Evolutionary conservation across 202 grass and related monocot species (phyloP).

Genomic region (Zizania palustris): DNA sequence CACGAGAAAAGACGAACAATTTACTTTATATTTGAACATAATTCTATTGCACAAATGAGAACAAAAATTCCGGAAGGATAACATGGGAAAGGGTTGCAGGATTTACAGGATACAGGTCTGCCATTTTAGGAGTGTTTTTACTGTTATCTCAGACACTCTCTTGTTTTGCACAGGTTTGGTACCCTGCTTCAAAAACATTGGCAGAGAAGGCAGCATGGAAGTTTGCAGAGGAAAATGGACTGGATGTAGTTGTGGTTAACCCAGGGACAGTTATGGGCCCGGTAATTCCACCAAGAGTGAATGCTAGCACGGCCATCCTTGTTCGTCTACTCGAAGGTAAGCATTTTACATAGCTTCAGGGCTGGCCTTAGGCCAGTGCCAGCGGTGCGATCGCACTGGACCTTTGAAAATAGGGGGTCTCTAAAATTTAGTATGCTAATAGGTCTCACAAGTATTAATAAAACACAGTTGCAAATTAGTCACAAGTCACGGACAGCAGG

Average conservation of each 20-base stretch:
- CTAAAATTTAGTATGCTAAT: too few relatives aligned
- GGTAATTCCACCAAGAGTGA: slow-evolving; percentile 68
- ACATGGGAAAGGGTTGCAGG: neutral
- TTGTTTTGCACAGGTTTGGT: slow-evolving; percentile 68
- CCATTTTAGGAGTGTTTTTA: neutral
- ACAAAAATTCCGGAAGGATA: neutral
- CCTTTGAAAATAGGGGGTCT: too few relatives aligned
- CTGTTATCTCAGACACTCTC: neutral
- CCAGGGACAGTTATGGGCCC: slow-evolving; percentile 72
- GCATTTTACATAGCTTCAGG: too few relatives aligned
- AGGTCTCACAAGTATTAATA: too few relatives aligned
- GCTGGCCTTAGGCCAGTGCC: too few relatives aligned
- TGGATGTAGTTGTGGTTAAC: slow-evolving; percentile 75
- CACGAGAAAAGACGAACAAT: too few relatives aligned
- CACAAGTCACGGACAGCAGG: too few relatives aligned
- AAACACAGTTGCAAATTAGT: too few relatives aligned
- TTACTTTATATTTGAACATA: neutral
- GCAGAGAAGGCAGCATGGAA: slow-evolving; percentile 87
- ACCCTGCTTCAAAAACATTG: slow-evolving; percentile 78
- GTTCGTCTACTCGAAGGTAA: slow-evolving; percentile 67
- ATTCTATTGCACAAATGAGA: neutral
- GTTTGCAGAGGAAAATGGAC: slow-evolving; percentile 71
- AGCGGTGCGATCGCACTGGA: too few relatives aligned
- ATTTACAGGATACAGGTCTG: neutral
- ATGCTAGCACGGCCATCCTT: slow-evolving; percentile 77